These are phyloP conservation scores for Boletus coccyginus DNA, from an alignment of 768 basidiomycete species.

Conservation along the genomic window DNA sequence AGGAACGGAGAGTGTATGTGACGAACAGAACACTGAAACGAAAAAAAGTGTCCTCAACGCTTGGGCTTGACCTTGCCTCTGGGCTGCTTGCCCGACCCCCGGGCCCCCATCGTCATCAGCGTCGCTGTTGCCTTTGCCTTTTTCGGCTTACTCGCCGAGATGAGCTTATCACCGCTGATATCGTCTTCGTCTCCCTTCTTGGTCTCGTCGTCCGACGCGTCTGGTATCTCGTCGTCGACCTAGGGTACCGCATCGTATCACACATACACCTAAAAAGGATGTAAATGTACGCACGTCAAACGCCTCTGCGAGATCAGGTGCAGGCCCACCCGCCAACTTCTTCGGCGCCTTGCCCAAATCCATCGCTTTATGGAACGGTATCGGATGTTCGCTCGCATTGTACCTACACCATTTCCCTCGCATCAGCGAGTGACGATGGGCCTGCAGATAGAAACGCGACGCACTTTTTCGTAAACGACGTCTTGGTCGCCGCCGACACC, in stretches of 20 bases:
- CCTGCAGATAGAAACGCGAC: slow-evolving; percentile 22
- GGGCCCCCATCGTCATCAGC: not conserved
- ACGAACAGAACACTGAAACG: too few relatives aligned
- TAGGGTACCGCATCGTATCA: slow-evolving; percentile 16
- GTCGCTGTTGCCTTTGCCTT: slow-evolving; percentile 1
- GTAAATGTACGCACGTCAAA: slow-evolving; percentile 57
- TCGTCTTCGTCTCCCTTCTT: slow-evolving; percentile 34
- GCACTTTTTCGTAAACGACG: slow-evolving; percentile 81
- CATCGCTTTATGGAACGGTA: slow-evolving; percentile 89
- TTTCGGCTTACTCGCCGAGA: slow-evolving; percentile 51
- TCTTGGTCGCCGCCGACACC: slow-evolving; percentile 78
- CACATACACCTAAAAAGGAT: not conserved
- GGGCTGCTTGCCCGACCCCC: slow-evolving; percentile 15
- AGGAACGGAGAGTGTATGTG: too few relatives aligned
- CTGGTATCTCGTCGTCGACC: slow-evolving; percentile 47
- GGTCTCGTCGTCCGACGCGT: slow-evolving; percentile 50
- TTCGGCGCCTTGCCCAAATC: slow-evolving; percentile 79
- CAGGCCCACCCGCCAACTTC: slow-evolving; percentile 70
- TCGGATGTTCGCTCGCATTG: slow-evolving; percentile 85
- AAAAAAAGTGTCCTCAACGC: not conserved
- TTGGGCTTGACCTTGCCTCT: slow-evolving; percentile 21
- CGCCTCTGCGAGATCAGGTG: slow-evolving; percentile 91
- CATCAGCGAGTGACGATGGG: too few relatives aligned
- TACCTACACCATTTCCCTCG: slow-evolving; percentile 52
- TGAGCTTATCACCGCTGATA: slow-evolving; percentile 54